Conservation (phyloP, 768 basidiomycete genomes). For the Tylopilus sp. region DNA sequence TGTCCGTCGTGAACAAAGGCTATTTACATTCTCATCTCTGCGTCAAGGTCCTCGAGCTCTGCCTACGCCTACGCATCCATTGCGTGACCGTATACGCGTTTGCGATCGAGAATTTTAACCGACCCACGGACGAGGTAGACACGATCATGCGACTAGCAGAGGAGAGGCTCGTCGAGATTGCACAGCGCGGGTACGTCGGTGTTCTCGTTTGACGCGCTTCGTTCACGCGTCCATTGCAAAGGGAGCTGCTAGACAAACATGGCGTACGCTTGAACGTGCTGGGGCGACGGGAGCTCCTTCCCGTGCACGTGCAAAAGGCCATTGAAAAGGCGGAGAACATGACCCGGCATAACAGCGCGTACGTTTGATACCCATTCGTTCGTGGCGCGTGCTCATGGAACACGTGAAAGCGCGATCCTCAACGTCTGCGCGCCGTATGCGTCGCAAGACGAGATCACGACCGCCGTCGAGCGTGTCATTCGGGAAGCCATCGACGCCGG, state of each 20-base stretch:
- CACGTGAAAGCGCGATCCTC: constrained; percentile 65
- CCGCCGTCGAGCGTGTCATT: constrained; percentile 51
- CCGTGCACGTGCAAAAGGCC: constrained; percentile 66
- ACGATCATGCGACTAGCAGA: constrained; percentile 85
- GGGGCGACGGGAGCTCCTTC: constrained; percentile 74
- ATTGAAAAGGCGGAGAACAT: constrained; percentile 68
- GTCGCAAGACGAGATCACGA: constrained; percentile 86
- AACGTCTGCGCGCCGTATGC: constrained; percentile 94
- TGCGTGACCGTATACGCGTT: constrained; percentile 98
- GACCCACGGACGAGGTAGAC: constrained; percentile 80
- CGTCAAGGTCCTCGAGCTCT: constrained; percentile 79
- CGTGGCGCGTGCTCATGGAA: background rate
- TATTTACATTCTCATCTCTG: background rate
- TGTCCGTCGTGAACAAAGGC: background rate
- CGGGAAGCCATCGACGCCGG: constrained; percentile 33
- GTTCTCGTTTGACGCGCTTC: background rate
- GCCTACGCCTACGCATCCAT: constrained; percentile 70
- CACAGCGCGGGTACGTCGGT: constrained; percentile 67
- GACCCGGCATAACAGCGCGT: constrained; percentile 75
- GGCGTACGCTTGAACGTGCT: constrained; percentile 84
- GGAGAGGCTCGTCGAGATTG: constrained; percentile 73
- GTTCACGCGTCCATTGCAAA: constrained; percentile 28
- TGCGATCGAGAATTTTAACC: constrained; percentile 94
- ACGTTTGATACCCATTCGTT: constrained; percentile 1
- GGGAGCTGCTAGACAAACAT: constrained; percentile 75